Evolutionary conservation across 768 basidiomycete genomes (phyloP), one percentile per base, ranked within the genome.

Genomic region (Serpula lacrymans): DNA sequence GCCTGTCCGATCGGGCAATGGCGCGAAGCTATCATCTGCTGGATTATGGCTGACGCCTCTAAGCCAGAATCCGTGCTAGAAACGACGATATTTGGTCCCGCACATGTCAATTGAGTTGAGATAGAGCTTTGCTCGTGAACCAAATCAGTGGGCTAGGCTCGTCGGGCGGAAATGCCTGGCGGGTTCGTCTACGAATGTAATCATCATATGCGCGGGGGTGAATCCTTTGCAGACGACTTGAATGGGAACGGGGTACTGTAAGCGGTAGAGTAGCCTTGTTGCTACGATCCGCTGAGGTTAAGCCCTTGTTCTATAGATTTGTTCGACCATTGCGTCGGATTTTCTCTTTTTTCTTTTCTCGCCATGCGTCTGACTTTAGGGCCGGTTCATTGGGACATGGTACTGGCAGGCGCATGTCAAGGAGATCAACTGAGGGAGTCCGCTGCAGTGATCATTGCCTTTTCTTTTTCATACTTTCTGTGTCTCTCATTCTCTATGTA

Each of bases 41-140:
- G 79, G 81, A 81, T 82, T 82, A 83, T 82, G 80, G 76, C 81
- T 83, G 80, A 82, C 72, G 78, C 80, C 80, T 83, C 80, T 82
- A 82, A 82, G 79, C 69, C 78, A 80, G 80, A 82, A 83, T 80
- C 80, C 74, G 71, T 81, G 78, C 81, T 78, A 74, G 77, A 82
- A 70, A 75, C 71, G 74, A 80, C 69, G 77, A 80, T 78, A 70
- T 78, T 73, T 69, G 72, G 77, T 77, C 77, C 73, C 71, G 75
- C 72, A 48, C 40, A 49, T 49, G 33, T 49, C 4, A 48, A 49
- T 31, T 12, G 48, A 49, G 48, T 49, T 10, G 3, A 49, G 69
- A 72, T 75, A 66, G 75, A 64, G 78, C 70, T 67, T 77, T 71
- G 77, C 79, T 79, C 71, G 72, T 78, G 74, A 69, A 79, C 76